These are phyloP conservation scores for Graphium sp. DNA, from an alignment of 2,329 filamentous ascomycete species.

Conservation along the genomic window DNA sequence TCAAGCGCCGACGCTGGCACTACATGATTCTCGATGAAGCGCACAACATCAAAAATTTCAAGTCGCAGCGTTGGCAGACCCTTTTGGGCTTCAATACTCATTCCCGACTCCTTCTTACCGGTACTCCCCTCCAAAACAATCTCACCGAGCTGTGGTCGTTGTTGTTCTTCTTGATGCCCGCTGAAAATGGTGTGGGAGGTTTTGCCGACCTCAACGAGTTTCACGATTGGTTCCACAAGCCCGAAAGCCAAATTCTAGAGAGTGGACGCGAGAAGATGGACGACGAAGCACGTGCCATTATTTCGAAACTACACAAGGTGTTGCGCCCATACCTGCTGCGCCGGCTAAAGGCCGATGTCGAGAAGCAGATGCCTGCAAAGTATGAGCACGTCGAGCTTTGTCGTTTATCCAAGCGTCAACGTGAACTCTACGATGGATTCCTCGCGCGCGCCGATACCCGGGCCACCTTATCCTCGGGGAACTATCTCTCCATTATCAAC, in stretches of 20 bases:
- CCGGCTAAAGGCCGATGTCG: constrained; percentile 86
- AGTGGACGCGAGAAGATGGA: constrained; percentile 89
- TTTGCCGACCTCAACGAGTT: constrained; percentile 95
- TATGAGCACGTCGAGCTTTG: constrained; percentile 97
- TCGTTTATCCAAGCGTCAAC: constrained; percentile 83
- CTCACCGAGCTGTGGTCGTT: constrained; percentile 94
- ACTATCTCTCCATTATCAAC: constrained; percentile 96
- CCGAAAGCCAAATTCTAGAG: constrained; percentile 90
- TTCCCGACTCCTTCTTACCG: constrained; percentile 73
- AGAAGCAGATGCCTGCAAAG: constrained; percentile 97
- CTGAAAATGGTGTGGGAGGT: constrained; percentile 69
- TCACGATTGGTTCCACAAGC: constrained; percentile 87
- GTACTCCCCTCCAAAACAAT: constrained; percentile 93
- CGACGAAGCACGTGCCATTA: constrained; percentile 80
- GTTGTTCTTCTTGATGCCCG: constrained; percentile 90
- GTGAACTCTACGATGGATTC: constrained; percentile 93
- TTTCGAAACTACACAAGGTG: constrained; percentile 86
- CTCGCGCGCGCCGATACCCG: constrained; percentile 80
- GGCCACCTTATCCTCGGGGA: constrained; percentile 76
- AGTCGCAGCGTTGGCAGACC: constrained; percentile 92
- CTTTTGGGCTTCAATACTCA: constrained; percentile 86
- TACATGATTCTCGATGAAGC: constrained; percentile 98
- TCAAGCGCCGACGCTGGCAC: constrained; percentile 86
- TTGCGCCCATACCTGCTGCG: constrained; percentile 82
- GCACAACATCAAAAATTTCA: constrained; percentile 99